Base-by-base conservation (phyloP, 2,329 filamentous ascomycete genomes). In the Diatrype stigma region DNA sequence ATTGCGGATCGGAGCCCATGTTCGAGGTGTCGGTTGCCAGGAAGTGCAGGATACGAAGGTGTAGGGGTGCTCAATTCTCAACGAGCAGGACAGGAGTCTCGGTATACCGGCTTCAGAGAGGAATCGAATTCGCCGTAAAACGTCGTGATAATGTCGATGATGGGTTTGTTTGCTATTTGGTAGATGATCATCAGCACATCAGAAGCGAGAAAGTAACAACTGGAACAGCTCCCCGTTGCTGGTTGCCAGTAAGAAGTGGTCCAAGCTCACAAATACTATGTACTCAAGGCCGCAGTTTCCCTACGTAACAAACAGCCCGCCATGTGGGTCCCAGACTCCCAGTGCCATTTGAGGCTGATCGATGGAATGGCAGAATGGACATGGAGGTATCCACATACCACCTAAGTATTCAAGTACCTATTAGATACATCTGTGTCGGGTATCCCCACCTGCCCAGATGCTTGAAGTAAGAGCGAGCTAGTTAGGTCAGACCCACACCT, bases 1-100 rank as follows among this genome's bases (percentile, higher is more conserved):
- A 92, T 72, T 91, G 89, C 60, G 88, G 87, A 73, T 94, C 89
- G 67, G 89, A 81, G 64, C 84, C 84, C 84, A 87, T 91, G 76
- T 75, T 81, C 67, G 37, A 28, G 40, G 40, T 28, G 22, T 12
- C 7, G 40, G 22, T 23, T 8, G 42, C 19, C 12, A 42, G 38
- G 32, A 60, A 64, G 55, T 45, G 50, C 14, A 42, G 32, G 40
- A 26, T 44, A 35, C 6, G 34, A 22, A 40, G 37, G 12, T 22
- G 17, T 19, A 17, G 17, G n/a, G 12, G 34, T 35, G 19, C 6
- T 14, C n/a, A 19, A 40, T 35, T 17, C 6, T 14, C n/a, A 19
- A 40, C 16, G 12, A 21, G 12, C 3, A 17, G 12, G 4, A 22
- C 11, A 40, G 19, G 17, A 40, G 12, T 10, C 6, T 17, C 10